Evolutionary conservation across 345 rosid species (phyloP).

Genomic region (Corchorus olitorius): DNA sequence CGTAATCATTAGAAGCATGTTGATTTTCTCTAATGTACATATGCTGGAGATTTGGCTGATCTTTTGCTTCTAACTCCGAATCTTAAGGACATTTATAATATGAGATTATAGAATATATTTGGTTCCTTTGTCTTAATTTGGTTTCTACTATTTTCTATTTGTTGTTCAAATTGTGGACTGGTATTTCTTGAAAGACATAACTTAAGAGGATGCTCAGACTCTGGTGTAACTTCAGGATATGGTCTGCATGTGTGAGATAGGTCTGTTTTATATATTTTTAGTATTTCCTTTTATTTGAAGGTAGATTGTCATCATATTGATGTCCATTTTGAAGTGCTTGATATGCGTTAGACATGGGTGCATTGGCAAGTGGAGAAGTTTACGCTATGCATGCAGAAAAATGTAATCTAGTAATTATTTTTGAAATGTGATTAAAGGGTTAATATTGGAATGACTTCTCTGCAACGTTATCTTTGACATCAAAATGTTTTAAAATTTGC

Average conservation of each 20-base stretch:
- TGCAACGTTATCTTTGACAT: background rate
- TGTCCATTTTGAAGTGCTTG: background rate
- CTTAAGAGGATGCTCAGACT: background rate
- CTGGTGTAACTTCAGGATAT: background rate
- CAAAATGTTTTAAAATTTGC: background rate
- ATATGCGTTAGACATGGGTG: background rate
- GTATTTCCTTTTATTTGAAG: slow-evolving; percentile 6
- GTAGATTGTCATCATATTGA: background rate
- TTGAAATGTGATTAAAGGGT: background rate
- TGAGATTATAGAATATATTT: slow-evolving; percentile 1
- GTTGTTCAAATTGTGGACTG: background rate
- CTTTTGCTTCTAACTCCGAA: background rate
- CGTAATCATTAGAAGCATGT: background rate
- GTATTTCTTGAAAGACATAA: slow-evolving; percentile 5
- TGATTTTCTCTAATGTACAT: background rate
- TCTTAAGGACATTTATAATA: background rate
- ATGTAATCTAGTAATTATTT: background rate
- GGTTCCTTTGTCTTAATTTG: background rate
- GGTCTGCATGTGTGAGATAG: slow-evolving; percentile 2
- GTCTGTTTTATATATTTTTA: background rate
- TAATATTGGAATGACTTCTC: background rate
- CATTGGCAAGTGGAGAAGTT: background rate
- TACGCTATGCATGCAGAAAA: background rate
- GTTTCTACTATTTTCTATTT: background rate
- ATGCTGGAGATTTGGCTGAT: background rate